Evolutionary conservation across 2,329 filamentous ascomycete genomes (phyloP).

Genomic region (Colletotrichum siamense): DNA sequence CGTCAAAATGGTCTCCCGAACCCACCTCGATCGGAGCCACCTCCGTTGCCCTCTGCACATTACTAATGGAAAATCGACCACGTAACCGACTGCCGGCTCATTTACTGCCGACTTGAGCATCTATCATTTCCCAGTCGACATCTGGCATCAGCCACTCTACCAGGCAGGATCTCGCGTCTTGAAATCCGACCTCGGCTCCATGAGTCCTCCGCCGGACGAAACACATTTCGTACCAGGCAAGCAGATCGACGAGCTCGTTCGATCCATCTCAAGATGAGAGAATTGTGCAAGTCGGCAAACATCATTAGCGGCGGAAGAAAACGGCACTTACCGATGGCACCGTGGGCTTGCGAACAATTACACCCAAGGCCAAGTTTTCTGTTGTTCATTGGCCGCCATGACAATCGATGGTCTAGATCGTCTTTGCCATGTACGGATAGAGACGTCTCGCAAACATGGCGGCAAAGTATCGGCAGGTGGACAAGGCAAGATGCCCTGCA

Average conservation of each 20-base stretch:
- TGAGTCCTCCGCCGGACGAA: no score
- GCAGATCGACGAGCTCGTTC: not conserved
- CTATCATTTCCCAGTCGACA: not conserved
- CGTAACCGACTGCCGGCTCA: not conserved
- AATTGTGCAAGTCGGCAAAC: not conserved
- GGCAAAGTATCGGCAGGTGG: not conserved
- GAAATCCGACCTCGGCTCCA: no score
- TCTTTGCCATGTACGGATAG: not conserved
- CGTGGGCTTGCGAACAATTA: not conserved
- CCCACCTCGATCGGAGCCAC: not conserved
- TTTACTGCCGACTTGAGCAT: not conserved
- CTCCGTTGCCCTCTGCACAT: not conserved
- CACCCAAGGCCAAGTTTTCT: not conserved
- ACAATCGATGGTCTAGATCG: not conserved
- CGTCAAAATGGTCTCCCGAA: not conserved
- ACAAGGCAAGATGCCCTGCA: not conserved
- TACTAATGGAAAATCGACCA: not conserved
- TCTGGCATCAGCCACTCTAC: no score
- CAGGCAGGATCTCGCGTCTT: no score
- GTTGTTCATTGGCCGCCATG: not conserved
- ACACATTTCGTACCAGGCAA: not conserved
- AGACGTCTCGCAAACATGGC: not conserved
- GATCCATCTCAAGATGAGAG: not conserved
- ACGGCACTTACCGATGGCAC: not conserved
- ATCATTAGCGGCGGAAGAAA: not conserved